Evolutionary conservation across 257 asterid genomes (phyloP).

Genomic region (Capsicum pubescens): DNA sequence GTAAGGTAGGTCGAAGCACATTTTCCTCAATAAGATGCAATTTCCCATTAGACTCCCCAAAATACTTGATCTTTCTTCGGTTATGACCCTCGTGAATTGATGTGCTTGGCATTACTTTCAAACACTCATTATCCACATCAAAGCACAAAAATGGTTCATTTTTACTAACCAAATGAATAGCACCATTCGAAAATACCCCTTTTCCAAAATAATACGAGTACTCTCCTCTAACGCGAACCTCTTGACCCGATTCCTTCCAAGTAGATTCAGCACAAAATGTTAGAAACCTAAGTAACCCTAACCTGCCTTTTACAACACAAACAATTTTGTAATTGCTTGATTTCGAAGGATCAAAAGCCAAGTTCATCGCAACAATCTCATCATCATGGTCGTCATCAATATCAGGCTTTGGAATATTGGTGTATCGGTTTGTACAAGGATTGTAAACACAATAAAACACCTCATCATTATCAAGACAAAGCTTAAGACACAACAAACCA

Average conservation of each 20-base stretch:
- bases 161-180: background rate
- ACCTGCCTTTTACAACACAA: background rate
- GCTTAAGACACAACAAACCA: background rate
- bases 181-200: background rate
- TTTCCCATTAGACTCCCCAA: background rate
- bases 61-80: background rate
- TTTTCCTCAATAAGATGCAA: background rate
- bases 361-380: background rate
- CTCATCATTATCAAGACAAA: background rate
- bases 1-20: background rate
- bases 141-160: background rate
- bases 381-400: background rate
- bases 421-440: background rate
- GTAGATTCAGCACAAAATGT: background rate
- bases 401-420: background rate
- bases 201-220: background rate
- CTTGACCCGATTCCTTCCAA: conserved; percentile 1
- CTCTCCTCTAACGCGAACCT: background rate
- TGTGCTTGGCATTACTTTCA: background rate
- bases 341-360: background rate
- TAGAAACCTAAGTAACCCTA: background rate
- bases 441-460: background rate
- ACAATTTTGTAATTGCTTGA: background rate
- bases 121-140: background rate
- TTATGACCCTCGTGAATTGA: background rate